Base-by-base conservation (phyloP, 495 filamentous ascomycete genomes). In the Mycothermus thermophilus region DNA sequence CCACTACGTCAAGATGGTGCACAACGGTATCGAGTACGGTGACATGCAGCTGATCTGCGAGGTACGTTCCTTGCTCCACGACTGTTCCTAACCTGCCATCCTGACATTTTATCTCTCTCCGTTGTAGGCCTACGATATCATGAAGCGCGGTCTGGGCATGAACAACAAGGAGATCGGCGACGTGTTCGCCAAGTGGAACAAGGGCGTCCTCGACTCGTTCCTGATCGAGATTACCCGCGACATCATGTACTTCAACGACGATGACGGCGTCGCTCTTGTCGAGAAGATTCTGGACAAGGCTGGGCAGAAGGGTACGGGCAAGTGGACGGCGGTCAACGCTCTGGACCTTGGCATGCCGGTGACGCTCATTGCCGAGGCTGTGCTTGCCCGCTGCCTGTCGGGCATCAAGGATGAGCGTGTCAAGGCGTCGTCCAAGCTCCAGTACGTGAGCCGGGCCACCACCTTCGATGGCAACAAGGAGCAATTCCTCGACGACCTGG, bases 1-100 rank as follows among this genome's bases (percentile, higher is more conserved):
- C 41, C 90, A 97, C 75, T 97, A 94, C 72, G 87, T 97, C 69
- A 97, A 97, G 80, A 97, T 97, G 92, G 90, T 97, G 40, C 90
- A 97, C 79, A 97, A 97, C 62, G 90, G 90, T 74, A 97, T 97
- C 54, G 90, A 97, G 67, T 97, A 97, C 57, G 90, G 90, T 78
- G 90, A 97, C 64, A 97, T 97, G 90, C 90, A 97, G 73, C 69
- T 97, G 58, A 97, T 97, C 62, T 92, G 81, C 64, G 90, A 97
- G 79, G 90, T 95, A 61, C 29, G 69, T 43, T 25, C n/a, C n/a
- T n/a, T n/a, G n/a, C n/a, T n/a, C n/a, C n/a, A n/a, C n/a, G n/a
- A n/a, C n/a, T n/a, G n/a, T n/a, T n/a, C 19, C 8, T 12, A 30
- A 31, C 12, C 15, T 16, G 1, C 10, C 9, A 17, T 16, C 17